Evolutionary conservation across 2,329 filamentous ascomycete genomes (phyloP).

Genomic region (Pseudogymnoascus pannorum): DNA sequence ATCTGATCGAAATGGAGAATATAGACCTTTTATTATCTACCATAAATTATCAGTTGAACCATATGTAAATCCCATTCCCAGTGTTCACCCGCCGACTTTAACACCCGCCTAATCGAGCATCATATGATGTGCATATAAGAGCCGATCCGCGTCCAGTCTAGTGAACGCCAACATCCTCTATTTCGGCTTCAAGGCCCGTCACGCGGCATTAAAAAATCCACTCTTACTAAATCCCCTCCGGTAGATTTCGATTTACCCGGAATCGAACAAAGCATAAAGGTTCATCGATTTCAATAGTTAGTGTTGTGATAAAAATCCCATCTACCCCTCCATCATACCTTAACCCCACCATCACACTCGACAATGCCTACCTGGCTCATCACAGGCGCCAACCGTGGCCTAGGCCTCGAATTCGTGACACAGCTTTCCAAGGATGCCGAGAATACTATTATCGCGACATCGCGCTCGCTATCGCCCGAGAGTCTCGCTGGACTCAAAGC

Average conservation of each 20-base stretch:
- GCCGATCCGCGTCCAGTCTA: neutral
- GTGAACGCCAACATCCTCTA: neutral
- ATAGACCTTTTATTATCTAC: neutral
- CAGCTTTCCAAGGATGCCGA: conserved; percentile 24
- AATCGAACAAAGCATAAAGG: neutral
- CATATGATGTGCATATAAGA: neutral
- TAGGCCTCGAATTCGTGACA: conserved; percentile 20
- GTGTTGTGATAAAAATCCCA: neutral
- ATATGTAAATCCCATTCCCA: neutral
- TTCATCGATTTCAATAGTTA: neutral
- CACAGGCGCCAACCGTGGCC: conserved; percentile 20
- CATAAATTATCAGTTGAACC: neutral
- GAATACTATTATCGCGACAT: conserved; percentile 34
- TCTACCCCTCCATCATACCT: neutral
- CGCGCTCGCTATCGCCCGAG: conserved; percentile 27
- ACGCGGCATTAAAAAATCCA: neutral
- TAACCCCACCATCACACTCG: neutral
- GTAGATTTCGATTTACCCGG: neutral
- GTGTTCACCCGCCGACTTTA: neutral
- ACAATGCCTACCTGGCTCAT: conserved; percentile 15
- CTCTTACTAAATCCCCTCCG: neutral
- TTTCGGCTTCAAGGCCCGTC: neutral
- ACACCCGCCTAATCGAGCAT: neutral
- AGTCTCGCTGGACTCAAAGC: conserved; percentile 27
- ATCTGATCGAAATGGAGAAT: neutral